These are phyloP conservation scores for Acidiella bohemica DNA, from an alignment of 495 filamentous ascomycete species.

Conservation along the genomic window DNA sequence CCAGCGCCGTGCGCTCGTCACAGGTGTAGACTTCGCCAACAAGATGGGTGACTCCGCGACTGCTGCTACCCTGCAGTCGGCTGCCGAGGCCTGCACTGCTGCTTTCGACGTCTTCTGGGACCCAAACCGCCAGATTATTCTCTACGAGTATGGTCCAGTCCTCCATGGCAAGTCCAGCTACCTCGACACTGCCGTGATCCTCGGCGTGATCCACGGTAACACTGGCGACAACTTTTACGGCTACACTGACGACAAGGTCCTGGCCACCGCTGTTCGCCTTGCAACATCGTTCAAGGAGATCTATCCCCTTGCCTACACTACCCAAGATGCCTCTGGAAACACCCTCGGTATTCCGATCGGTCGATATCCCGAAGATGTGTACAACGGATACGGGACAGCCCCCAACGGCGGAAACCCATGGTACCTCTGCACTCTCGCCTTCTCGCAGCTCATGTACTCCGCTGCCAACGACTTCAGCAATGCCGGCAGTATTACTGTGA, in stretches of 20 bases:
- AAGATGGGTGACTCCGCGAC: constrained; percentile 17
- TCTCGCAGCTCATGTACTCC: constrained; percentile 17
- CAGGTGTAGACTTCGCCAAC: constrained; percentile 17
- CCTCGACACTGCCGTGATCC: constrained; percentile 19
- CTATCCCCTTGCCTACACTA: constrained; percentile 17
- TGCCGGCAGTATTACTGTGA: constrained; percentile 14
- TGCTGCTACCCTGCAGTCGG: constrained; percentile 11
- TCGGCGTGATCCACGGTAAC: constrained; percentile 21
- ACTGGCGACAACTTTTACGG: constrained; percentile 17
- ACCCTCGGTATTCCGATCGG: constrained; percentile 21
- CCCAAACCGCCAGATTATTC: constrained; percentile 14
- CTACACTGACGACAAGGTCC: constrained; percentile 19
- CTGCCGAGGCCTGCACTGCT: constrained; percentile 10
- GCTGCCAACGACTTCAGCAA: constrained; percentile 11
- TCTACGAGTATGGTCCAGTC: constrained; percentile 22
- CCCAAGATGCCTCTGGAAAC: constrained; percentile 4
- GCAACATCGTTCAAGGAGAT: constrained; percentile 18
- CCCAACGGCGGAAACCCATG: constrained; percentile 32
- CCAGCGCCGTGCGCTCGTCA: constrained; percentile 19
- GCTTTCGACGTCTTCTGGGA: constrained; percentile 21
- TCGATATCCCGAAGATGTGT: constrained; percentile 36
- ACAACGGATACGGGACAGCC: constrained; percentile 30
- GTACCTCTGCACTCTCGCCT: constrained; percentile 33
- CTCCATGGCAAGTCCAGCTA: constrained; percentile 17
- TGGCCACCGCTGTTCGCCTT: constrained; percentile 13